A percentile compares a stretch with the other conserved stretches of the same genome.
These are phyloP conservation scores for Nissolia schottii DNA, from an alignment of 306 rosid species.

Conservation along the genomic window DNA sequence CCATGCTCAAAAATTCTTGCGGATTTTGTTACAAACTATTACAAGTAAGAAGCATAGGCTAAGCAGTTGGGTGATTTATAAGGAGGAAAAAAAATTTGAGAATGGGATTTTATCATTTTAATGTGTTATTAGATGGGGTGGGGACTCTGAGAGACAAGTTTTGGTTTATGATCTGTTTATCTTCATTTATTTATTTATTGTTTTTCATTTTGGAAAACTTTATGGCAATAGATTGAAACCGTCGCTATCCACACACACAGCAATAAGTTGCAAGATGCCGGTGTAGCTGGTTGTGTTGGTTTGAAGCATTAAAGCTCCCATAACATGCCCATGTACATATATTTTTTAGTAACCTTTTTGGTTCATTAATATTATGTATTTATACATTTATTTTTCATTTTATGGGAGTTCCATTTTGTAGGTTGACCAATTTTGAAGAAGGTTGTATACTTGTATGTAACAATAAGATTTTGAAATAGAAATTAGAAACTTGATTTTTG, in stretches of 20 bases:
- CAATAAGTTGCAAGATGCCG: conserved; percentile 46
- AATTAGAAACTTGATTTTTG: no score
- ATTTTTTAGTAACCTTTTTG: neutral
- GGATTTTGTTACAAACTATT: neutral
- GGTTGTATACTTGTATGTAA: neutral
- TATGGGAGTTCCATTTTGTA: neutral
- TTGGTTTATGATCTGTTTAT: neutral
- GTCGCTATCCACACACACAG: conserved; percentile 53
- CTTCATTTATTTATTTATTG: neutral
- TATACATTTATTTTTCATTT: neutral
- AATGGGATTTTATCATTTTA: conserved; percentile 8
- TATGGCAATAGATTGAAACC: conserved; percentile 30
- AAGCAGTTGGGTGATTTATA: conserved; percentile 19
- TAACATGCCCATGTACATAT: neutral
- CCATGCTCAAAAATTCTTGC: conserved; percentile 35
- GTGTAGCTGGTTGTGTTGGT: conserved; percentile 48
- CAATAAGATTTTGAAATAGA: neutral
- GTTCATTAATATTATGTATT: neutral
- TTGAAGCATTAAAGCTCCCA: conserved; percentile 47
- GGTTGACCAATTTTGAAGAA: neutral
- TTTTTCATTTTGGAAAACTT: neutral
- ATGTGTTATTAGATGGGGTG: conserved; percentile 16
- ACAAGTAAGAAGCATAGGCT: neutral
- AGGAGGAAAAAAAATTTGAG: neutral
- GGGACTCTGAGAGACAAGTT: neutral